phyloP scores from a whole-genome alignment of 2,329 filamentous ascomycete genomes.

The Elsinoe fawcettii region DNA sequence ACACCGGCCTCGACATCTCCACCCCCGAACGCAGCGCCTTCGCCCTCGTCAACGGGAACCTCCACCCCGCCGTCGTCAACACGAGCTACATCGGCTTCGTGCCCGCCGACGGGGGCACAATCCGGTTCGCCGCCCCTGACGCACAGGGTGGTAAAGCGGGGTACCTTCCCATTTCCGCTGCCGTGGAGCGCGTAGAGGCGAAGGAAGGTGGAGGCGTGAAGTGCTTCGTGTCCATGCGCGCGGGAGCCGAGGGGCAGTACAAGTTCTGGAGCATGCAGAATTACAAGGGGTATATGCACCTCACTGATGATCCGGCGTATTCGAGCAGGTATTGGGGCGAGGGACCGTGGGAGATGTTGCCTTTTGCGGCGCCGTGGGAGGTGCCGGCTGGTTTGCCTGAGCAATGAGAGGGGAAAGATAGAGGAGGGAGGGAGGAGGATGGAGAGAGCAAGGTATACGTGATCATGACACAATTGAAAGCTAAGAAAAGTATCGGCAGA shows the following conservation, averaged over 20 bases:
- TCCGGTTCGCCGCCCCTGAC: neutral
- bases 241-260: neutral
- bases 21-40: neutral
- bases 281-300: constrained; percentile 10
- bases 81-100: neutral
- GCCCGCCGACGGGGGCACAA: neutral
- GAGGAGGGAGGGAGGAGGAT: neutral
- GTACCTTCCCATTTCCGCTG: neutral
- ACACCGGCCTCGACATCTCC: neutral
- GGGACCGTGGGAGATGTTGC: constrained; percentile 6
- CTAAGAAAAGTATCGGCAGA: no score
- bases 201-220: neutral
- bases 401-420: neutral
- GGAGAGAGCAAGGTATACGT: no score
- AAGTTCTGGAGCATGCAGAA: neutral
- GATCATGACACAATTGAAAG: no score
- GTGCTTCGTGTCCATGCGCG: neutral
- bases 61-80: neutral
- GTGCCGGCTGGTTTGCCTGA: neutral
- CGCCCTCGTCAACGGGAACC: neutral
- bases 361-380: neutral
- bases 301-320: neutral
- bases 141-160: neutral
- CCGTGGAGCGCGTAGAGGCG: neutral
- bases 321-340: constrained; percentile 3